phyloP scores from a whole-genome alignment of 139 green algal genomes.

The Mychonastes homosphaera region DNA sequence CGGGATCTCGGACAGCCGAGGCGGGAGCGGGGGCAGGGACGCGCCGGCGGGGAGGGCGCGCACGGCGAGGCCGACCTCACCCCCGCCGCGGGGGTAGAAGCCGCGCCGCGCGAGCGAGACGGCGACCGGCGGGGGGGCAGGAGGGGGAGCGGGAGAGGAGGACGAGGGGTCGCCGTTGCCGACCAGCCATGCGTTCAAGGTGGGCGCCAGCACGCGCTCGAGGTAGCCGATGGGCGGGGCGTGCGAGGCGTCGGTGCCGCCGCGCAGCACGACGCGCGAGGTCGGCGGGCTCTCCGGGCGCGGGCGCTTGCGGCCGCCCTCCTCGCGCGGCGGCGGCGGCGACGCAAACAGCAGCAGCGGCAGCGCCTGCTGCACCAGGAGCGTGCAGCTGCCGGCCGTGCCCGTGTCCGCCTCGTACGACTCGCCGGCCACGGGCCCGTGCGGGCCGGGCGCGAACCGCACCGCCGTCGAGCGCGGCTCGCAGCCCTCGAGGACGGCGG shows the following conservation, averaged over 20 bases:
- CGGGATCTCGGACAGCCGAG: too few relatives aligned
- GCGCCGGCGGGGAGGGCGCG: too few relatives aligned
- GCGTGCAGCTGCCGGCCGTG: slow-evolving; percentile 64
- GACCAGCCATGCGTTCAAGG: too few relatives aligned
- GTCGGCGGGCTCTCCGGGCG: background rate
- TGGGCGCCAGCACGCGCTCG: slow-evolving; percentile 57
- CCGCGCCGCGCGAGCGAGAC: slow-evolving; percentile 42
- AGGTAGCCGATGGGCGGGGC: slow-evolving; percentile 64
- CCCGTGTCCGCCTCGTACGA: slow-evolving; percentile 42
- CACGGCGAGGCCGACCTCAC: slow-evolving; percentile 16
- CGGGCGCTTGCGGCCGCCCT: background rate
- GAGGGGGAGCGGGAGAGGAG: slow-evolving; percentile 24
- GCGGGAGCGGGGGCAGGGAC: too few relatives aligned
- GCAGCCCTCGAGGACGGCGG: slow-evolving; percentile 25
- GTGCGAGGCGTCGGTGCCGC: slow-evolving; percentile 67
- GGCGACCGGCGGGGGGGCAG: slow-evolving; percentile 2
- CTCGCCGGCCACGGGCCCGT: slow-evolving; percentile 12
- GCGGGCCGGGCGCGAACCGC: slow-evolving; percentile 31
- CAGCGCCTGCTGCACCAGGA: slow-evolving; percentile 58
- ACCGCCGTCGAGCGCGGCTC: slow-evolving; percentile 26
- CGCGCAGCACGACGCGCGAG: slow-evolving; percentile 46
- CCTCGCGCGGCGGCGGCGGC: background rate
- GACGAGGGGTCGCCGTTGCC: too few relatives aligned
- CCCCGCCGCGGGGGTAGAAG: slow-evolving; percentile 67
- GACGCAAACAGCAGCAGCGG: slow-evolving; percentile 35